Base-by-base conservation (phyloP, 495 filamentous ascomycete species). In the Xylaria flabelliformis region DNA sequence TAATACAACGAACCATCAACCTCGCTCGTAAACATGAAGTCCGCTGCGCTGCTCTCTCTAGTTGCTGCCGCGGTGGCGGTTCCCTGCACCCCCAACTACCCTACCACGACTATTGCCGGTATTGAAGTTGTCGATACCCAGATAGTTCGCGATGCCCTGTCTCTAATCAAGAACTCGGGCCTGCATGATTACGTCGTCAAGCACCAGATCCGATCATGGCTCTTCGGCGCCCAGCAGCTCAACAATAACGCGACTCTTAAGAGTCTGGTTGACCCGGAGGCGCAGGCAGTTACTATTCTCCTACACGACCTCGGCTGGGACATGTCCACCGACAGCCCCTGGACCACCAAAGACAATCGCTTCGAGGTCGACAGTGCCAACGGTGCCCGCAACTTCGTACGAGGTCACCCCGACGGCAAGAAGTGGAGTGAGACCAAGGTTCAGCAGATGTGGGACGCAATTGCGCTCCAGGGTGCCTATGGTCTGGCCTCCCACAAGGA, bases 301-400 rank as follows among this genome's bases (percentile, higher is more conserved):
- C 78, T 82, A 61, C 80, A 80, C 64, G 78, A 81, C 62, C 75
- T 81, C 21, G 80, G 78, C 64, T 67, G 55, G 44, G 68, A 76
- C 50, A 72, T 70, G 67, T 59, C 73, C 42, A 72, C 74, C 6
- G 72, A 73, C 69, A 76, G 73, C 36, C 67, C 77, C 58, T 69
- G 73, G 51, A 70, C 78, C 39, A 80, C 68, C 64, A 61, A 44
- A 32, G 78, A 79, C 39, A 74, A 75, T 29, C 75, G 78, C 41
- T 84, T 83, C 72, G 82, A 84, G 73, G 81, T 84, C 21, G 82
- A 93, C 42, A 95, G 95, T 5, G 95, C 93, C 4, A 92, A 97
- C 1, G 95, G 95, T 13, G 93, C 95, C 75, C 93, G 93, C 1
- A 91, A 86, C 65, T 83, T 92, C 48, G 80, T 97, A 17, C 82